These are phyloP conservation scores for Aspergillus fumigatiaffinis DNA, from an alignment of 2,329 filamentous ascomycete species.

Conservation along the genomic window DNA sequence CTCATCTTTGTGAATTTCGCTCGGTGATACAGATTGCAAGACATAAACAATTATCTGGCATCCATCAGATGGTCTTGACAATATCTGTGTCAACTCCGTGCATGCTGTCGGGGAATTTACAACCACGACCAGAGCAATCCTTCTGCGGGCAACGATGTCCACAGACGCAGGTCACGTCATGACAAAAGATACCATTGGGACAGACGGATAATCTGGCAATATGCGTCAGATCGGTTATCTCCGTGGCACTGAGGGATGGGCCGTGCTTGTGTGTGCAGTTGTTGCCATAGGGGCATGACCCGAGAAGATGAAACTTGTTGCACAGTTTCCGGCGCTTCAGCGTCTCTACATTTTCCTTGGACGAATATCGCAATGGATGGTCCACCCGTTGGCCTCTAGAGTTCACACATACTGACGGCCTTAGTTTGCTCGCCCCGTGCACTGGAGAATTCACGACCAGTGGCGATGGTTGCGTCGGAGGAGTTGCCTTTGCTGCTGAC, in stretches of 20 bases:
- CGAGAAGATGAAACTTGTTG: constrained; percentile 32
- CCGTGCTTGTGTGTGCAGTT: constrained; percentile 28
- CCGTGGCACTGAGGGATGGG: constrained; percentile 12
- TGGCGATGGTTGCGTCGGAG: background rate
- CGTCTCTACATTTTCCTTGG: constrained; percentile 12
- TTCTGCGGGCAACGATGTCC: constrained; percentile 26
- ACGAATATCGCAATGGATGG: constrained; percentile 11
- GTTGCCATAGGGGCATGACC: constrained; percentile 13
- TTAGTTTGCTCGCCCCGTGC: background rate
- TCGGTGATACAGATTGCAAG: too few species aligned
- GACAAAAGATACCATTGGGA: constrained; percentile 22
- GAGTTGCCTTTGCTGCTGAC: constrained; percentile 2
- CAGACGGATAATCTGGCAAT: constrained; percentile 31
- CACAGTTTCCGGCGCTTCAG: constrained; percentile 31
- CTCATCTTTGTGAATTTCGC: too few species aligned
- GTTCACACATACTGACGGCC: constrained; percentile 4
- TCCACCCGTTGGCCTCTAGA: constrained; percentile 21
- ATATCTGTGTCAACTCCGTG: constrained; percentile 23
- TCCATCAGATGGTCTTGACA: background rate
- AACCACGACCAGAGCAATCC: constrained; percentile 11
- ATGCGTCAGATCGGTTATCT: constrained; percentile 25
- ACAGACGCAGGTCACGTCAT: constrained; percentile 22
- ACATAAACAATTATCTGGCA: too few species aligned
- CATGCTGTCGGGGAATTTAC: constrained; percentile 17
- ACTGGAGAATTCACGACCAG: background rate